Base-by-base conservation (phyloP, 2,329 filamentous ascomycete species). In the Colletotrichum neosansevieriae region DNA sequence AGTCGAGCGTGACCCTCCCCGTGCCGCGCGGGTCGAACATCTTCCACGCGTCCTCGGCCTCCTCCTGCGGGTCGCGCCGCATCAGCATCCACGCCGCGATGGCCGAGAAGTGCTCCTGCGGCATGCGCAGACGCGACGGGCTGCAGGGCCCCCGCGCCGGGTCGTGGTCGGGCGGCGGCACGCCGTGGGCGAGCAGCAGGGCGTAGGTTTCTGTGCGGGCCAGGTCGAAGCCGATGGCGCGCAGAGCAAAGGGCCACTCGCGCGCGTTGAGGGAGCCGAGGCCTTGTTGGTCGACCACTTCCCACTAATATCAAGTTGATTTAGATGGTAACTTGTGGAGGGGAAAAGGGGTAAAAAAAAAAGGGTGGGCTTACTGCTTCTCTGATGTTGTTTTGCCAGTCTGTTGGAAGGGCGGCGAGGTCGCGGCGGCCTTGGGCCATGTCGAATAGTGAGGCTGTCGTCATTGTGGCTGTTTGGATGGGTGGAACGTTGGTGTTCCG, bases 221-320 rank as follows among this genome's bases (percentile, higher is more conserved):
- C 57, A 97, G 85, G 75, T 97, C 94, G 83, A 98, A 98, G 72
- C 96, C 96, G 1, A 99, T 89, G 3, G 96, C 96, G 78, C 97
- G 96, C 75, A 98, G 91, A 69, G 95, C 94, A 82, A 98, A 96
- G 80, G 96, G 95, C 78, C 98, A 93, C 82, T 99, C 96, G 83
- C 98, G 96, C 84, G 97, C 98, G 83, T 98, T 95, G 77, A 99
- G 93, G 80, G 92, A 90, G 53, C 91, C 88, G 82, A 98, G 94
- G 79, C 97, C 95, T 85, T 98, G 95, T 76, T 97, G 92, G 79
- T 98, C 96, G 85, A 99, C 98, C 72, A 98, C 90, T 70, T 91
- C 91, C 81, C 98, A 98, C 92, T 97, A 72, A 24, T 57, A 11
- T 44, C 17, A 13, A 2, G 19, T 54, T 10, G 49, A 29, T 61